A percentile compares a stretch with the other conserved stretches of the same genome.
Conservation (phyloP, 139 green algal species). For the Pseudopediastrum boryanum region DNA sequence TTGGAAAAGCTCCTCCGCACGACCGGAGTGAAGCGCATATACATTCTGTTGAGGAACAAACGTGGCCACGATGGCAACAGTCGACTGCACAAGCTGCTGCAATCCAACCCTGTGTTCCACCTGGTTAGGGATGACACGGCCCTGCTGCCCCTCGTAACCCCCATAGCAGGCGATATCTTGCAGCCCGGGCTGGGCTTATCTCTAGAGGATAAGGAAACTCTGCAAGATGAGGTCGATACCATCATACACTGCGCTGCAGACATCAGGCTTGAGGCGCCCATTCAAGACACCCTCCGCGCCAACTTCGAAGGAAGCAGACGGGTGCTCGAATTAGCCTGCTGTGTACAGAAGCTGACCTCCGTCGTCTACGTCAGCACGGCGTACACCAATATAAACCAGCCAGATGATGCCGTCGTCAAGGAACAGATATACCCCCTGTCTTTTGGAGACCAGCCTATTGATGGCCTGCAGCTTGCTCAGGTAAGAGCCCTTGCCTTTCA, state of each 20-base stretch:
- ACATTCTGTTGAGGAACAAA: slow-evolving; percentile 22
- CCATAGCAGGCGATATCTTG: slow-evolving; percentile 26
- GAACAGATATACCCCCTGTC: slow-evolving; percentile 57
- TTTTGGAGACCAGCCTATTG: slow-evolving; percentile 46
- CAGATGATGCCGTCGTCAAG: slow-evolving; percentile 36
- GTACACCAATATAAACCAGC: slow-evolving; percentile 47
- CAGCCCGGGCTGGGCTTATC: slow-evolving; percentile 23
- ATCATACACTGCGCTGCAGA: slow-evolving; percentile 42
- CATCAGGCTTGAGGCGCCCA: slow-evolving; percentile 52
- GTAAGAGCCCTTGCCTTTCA: too few relatives aligned
- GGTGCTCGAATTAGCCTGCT: slow-evolving; percentile 12
- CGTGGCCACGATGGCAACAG: neutral
- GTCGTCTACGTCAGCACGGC: slow-evolving; percentile 56
- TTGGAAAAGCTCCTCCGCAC: slow-evolving; percentile 36
- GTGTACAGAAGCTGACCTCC: slow-evolving; percentile 9
- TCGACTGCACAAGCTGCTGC: slow-evolving; percentile 11
- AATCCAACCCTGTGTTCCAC: slow-evolving; percentile 23
- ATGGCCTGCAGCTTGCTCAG: slow-evolving; percentile 24
- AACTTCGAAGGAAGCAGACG: slow-evolving; percentile 46
- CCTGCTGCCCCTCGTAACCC: neutral
- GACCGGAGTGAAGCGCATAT: slow-evolving; percentile 16
- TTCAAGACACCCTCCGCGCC: slow-evolving; percentile 52
- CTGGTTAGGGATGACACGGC: slow-evolving; percentile 9
- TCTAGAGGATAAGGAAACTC: neutral
- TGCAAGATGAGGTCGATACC: slow-evolving; percentile 9